Evolutionary conservation across 2,329 filamentous ascomycete species (phyloP).

Genomic region (Hymenotorrendiella dingleyae): DNA sequence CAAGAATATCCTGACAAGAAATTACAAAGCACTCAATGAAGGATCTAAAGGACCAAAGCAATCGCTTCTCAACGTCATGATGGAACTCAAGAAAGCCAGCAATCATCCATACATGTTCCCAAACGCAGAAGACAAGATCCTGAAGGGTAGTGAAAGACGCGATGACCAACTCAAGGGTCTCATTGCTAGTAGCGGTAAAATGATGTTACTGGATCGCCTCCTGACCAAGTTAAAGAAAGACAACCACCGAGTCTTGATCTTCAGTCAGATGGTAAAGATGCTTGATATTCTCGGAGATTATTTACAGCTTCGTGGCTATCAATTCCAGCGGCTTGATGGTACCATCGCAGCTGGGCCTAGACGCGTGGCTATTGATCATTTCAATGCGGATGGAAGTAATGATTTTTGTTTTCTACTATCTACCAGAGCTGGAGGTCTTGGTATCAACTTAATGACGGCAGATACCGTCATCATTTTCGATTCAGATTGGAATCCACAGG

Average conservation of each 20-base stretch:
- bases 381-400: slow-evolving; percentile 91
- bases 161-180: slow-evolving; percentile 90
- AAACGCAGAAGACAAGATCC: slow-evolving; percentile 82
- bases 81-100: slow-evolving; percentile 98
- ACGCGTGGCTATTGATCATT: slow-evolving; percentile 94
- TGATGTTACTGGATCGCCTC: slow-evolving; percentile 98
- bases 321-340: slow-evolving; percentile 90
- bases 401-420: slow-evolving; percentile 97
- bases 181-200: slow-evolving; percentile 96
- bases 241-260: slow-evolving; percentile 92
- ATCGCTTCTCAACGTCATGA: slow-evolving; percentile 95
- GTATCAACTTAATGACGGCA: slow-evolving; percentile 97
- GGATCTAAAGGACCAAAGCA: slow-evolving; percentile 88
- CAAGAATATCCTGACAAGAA: slow-evolving; percentile 96
- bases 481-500: slow-evolving; percentile 98
- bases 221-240: slow-evolving; percentile 89
- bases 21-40: slow-evolving; percentile 90
- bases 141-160: slow-evolving; percentile 72
- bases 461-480: slow-evolving; percentile 98
- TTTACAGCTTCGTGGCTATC: slow-evolving; percentile 84
- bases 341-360: slow-evolving; percentile 85
- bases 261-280: slow-evolving; percentile 99
- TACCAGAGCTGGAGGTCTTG: slow-evolving; percentile 91
- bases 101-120: slow-evolving; percentile 99
- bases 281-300: slow-evolving; percentile 94